Evolutionary conservation across 177 flowering plant species (phyloP).

Genomic region (Vitis hybrid): DNA sequence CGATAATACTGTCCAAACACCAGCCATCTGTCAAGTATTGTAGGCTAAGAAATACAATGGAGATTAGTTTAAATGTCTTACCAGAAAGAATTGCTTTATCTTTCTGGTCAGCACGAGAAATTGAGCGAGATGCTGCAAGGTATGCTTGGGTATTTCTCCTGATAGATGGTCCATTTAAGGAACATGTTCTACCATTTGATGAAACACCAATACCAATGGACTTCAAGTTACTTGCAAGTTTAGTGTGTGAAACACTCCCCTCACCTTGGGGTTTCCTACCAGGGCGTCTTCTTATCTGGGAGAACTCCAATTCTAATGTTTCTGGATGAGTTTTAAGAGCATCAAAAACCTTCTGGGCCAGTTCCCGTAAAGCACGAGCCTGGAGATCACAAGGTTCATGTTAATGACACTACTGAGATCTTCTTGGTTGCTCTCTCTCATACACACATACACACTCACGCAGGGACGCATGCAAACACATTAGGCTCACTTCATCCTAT

Average conservation of each 20-base stretch:
- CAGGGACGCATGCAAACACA: too few species aligned
- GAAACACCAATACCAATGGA: conserved; percentile 11
- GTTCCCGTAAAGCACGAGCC: conserved; percentile 44
- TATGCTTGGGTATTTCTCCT: conserved; percentile 8
- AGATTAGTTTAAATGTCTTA: conserved; percentile 11
- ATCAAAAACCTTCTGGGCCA: conserved; percentile 41
- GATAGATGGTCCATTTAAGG: conserved; percentile 9
- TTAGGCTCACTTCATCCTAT: not conserved
- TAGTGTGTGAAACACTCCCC: conserved; percentile 10
- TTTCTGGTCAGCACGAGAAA: conserved; percentile 5
- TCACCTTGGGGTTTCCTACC: conserved; percentile 23
- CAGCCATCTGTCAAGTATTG: not conserved
- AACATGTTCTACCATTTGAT: conserved; percentile 11
- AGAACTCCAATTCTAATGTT: conserved; percentile 26
- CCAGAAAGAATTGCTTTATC: conserved; percentile 15
- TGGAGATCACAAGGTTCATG: conserved; percentile 11
- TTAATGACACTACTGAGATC: not conserved
- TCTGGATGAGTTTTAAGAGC: conserved; percentile 38
- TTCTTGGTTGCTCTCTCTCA: not conserved
- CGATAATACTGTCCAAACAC: not conserved
- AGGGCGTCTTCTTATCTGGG: conserved; percentile 23
- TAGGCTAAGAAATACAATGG: not conserved
- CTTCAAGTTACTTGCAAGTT: conserved; percentile 3
- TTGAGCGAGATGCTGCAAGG: conserved; percentile 4
- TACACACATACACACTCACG: too few species aligned